phyloP scores from a whole-genome alignment of 768 basidiomycete species.

The Rhizopogon vesiculosus region DNA sequence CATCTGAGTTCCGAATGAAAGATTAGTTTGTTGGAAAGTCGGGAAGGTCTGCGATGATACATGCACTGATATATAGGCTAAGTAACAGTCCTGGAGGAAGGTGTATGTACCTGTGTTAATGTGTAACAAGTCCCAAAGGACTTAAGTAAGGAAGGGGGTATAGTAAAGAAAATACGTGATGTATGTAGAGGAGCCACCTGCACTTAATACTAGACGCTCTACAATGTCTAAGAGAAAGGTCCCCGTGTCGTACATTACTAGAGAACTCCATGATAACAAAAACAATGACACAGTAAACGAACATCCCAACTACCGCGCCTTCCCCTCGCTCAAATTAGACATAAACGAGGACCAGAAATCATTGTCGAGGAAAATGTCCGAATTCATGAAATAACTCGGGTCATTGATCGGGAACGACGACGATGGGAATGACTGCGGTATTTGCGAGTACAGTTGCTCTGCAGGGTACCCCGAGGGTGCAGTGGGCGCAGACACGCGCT shows the following conservation, averaged over 20 bases:
- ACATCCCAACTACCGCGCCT: conserved; percentile 6
- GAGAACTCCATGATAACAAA: not conserved
- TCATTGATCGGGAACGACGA: conserved; percentile 20
- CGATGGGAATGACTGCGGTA: conserved; percentile 17
- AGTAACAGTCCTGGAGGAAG: not conserved
- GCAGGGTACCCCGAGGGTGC: not conserved
- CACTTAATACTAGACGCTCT: too few species aligned
- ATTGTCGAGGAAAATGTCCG: conserved; percentile 38
- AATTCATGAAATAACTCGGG: conserved; percentile 26
- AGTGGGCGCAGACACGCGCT: conserved; percentile 6
- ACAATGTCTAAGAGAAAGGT: not conserved
- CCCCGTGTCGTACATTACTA: not conserved
- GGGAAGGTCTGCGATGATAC: not conserved
- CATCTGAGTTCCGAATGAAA: too few species aligned
- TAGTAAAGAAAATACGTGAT: not conserved
- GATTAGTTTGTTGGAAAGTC: not conserved
- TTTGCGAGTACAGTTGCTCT: conserved; percentile 8
- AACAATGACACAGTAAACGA: not conserved
- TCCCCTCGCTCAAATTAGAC: conserved; percentile 25
- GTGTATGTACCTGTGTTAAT: too few species aligned
- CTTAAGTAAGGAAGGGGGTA: not conserved
- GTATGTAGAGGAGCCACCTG: not conserved
- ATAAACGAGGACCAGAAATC: conserved; percentile 41
- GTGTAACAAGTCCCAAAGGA: too few species aligned
- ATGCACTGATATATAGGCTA: too few species aligned